A percentile compares a stretch with the other conserved stretches of the same genome.
Evolutionary conservation across 495 filamentous ascomycete genomes (phyloP).

Genomic region (Oidiodendron maius): DNA sequence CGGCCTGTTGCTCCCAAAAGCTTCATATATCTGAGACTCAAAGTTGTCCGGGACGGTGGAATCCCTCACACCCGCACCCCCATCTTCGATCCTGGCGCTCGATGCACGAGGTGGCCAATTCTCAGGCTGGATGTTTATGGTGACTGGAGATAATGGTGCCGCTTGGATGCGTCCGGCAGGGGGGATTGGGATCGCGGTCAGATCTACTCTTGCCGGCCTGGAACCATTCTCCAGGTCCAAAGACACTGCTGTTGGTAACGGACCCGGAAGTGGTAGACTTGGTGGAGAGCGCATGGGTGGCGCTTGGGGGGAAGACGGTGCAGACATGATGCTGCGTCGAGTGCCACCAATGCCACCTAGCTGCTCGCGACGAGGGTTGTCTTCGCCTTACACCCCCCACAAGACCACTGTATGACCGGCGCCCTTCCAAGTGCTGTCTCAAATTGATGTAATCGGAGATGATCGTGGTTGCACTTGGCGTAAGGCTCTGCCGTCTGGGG

Average conservation of each 20-base stretch:
- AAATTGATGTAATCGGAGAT: no score
- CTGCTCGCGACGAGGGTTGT: neutral
- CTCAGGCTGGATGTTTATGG: slow-evolving; percentile 30
- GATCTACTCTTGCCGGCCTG: no score
- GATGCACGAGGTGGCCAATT: slow-evolving; percentile 28
- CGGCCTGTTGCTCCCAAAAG: slow-evolving; percentile 10
- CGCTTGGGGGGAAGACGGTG: slow-evolving; percentile 13
- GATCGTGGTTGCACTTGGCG: no score
- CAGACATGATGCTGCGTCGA: slow-evolving; percentile 12
- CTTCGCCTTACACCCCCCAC: neutral
- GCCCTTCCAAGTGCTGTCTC: no score
- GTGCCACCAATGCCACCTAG: neutral
- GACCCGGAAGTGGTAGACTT: slow-evolving; percentile 8
- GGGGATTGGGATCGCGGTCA: slow-evolving; percentile 15
- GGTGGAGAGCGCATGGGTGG: slow-evolving; percentile 4
- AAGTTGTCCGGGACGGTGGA: slow-evolving; percentile 10
- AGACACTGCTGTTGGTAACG: no score
- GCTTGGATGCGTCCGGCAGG: slow-evolving; percentile 26
- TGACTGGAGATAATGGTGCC: slow-evolving; percentile 36
- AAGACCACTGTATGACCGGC: neutral
- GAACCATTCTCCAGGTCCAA: no score
- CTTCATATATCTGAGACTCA: neutral
- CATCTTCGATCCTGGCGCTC: slow-evolving; percentile 28
- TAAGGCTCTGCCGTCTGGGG: no score
- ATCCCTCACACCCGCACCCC: slow-evolving; percentile 23